Base-by-base conservation (phyloP, 2,329 filamentous ascomycete genomes). In the Penicillium sclerotiorum region DNA sequence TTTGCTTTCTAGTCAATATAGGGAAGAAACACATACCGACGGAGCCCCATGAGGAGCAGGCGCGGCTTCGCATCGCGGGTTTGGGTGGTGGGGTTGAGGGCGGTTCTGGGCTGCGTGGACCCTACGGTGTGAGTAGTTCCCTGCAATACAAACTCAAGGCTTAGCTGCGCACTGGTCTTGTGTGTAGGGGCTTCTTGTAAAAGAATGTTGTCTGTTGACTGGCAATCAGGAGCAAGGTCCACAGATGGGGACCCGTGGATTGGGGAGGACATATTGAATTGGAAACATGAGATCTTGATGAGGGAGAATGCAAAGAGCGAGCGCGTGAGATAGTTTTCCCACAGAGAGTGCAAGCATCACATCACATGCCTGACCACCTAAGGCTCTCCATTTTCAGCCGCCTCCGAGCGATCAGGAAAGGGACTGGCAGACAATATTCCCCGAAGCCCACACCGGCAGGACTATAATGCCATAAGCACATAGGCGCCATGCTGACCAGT, bases 41-140 rank as follows among this genome's bases (percentile, higher is more conserved):
- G 84, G 73, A 96, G 89, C 4, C 94, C 94, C 94, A 99, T 97
- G 58, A 99, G 78, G 49, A 99, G 77, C 45, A 99, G 75, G 61
- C 92, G 84, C 27, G 94, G 94, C 70, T 94, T 95, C 45, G 80
- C 73, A 80, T 83, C 79, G 49, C 77, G 77, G 36, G 76, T 70
- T 55, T 79, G 81, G 58, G 58, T 64, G 47, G 61, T 63, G 33
- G 65, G 57, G 32, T 63, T 55, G 48, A 66, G 59, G 17, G 60
- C 59, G 30, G 59, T 48, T 50, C 61, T 67, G 37, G 61, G 54
- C 44, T 62, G 62, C 21, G 48, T 57, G 33, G 63, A 59, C 49
- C 62, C 61, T 38, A 45, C 56, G 36, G 57, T 47, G 46, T 63
- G 57, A 20, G 56, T 67, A 9, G 57, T 49, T 53, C 59, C 62